These are phyloP conservation scores for Daphne laureola DNA, from an alignment of 441 rosid species.

Conservation along the genomic window DNA sequence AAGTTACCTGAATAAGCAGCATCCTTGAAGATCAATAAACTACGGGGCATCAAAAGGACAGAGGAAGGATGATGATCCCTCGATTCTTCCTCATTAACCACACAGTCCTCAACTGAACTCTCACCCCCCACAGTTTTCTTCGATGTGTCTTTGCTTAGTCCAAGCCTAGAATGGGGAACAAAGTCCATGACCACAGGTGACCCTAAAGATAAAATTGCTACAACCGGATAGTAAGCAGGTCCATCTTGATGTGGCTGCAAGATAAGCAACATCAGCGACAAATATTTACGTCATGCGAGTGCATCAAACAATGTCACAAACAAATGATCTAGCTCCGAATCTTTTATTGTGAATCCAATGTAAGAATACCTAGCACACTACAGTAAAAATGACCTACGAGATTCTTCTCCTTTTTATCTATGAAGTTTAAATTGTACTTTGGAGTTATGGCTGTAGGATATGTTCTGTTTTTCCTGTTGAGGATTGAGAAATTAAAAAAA, in stretches of 20 bases:
- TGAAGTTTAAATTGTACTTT: too few species aligned
- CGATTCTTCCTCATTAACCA: conserved; percentile 20
- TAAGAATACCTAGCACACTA: conserved; percentile 12
- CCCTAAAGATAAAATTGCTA: conserved; percentile 76
- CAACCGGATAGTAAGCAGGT: conserved; percentile 86
- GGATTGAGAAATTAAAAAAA: too few species aligned
- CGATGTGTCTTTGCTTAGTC: conserved; percentile 13
- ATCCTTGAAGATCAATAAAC: conserved; percentile 82
- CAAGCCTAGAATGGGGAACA: conserved; percentile 57
- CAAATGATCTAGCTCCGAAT: background rate
- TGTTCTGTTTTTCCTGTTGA: too few species aligned
- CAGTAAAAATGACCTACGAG: background rate
- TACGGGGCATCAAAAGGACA: conserved; percentile 61
- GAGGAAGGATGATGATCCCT: conserved; percentile 44
- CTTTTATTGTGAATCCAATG: background rate
- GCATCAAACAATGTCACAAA: background rate
- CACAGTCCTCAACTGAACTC: conserved; percentile 14
- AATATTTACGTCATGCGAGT: background rate
- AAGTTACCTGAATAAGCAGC: conserved; percentile 51
- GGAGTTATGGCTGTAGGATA: too few species aligned
- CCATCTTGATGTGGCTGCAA: conserved; percentile 94
- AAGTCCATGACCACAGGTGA: conserved; percentile 84
- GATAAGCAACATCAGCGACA: conserved; percentile 15
- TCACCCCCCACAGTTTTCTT: conserved; percentile 10
- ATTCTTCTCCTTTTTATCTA: too few species aligned